Base-by-base conservation (phyloP, 306 rosid species). In the Canavalia gladiata region DNA sequence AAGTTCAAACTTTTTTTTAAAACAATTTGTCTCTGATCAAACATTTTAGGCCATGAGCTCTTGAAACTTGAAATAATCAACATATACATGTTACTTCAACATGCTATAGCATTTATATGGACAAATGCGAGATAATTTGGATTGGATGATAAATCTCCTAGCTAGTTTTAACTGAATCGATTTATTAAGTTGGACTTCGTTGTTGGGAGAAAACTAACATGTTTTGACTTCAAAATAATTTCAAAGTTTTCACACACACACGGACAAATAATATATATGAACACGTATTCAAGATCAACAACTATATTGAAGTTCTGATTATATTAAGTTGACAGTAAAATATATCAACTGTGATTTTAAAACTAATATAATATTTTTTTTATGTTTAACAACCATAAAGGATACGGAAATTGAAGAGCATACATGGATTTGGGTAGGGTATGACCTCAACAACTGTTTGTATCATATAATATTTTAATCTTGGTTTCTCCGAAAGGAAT, bases 1-100 rank as follows among this genome's bases (percentile, higher is more conserved):
- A 79, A 65, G 60, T 80, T 87, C 81, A 80, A 83, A 83, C 52
- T 25, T 49, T n/a, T 18, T 56, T 60, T 8, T 76, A 28, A 18
- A 9, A 6, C 8, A 58, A 73, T 34, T 28, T 50, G 70, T 74
- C 42, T 66, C 28, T 29, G 45, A 74, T 74, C 74, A 74, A 63
- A 62, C 75, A 4, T 70, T 68, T 70, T 46, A 8, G 75, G 30
- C 67, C 30, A 49, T 33, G 8, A 51, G 30, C 54, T 52, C 52
- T 83, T 77, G 68, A 73, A 51, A 33, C 7, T 77, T 63, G 83
- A 81, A 85, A 76, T 43, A 28, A 58, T 68, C 75, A 74, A 73
- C 54, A 41, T 13, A 1, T 31, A 42, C 34, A 13, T 31, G 12
- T 30, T 59, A 34, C 52, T 43, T 5, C 33, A 18, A 25, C 18